Base-by-base conservation (phyloP, 306 rosid genomes). In the Quercus rubra region DNA sequence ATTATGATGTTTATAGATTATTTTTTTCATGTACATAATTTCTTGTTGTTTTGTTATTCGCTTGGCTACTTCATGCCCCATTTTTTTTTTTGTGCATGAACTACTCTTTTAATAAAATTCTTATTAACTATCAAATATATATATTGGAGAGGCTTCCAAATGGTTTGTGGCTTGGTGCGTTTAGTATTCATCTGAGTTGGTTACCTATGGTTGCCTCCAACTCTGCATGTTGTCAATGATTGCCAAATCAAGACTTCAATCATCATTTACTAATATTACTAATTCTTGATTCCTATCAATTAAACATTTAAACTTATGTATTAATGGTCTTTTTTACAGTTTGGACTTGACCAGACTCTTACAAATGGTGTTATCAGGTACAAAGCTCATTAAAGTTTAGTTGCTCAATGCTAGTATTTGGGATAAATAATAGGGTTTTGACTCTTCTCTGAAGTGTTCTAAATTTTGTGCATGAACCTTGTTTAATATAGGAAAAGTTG, bases 291-390 rank as follows among this genome's bases (percentile, higher is more conserved):
- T 30, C 5, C 33, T 30, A 30, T 4, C 33, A 30, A 30, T 4
- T 30, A 30, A 30, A 30, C 5, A 49, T 17, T 78, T 69, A 27
- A 67, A 76, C 41, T 74, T 19, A 31, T 57, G 19, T 19, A 77
- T 27, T 79, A 62, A 64, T 79, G 5, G 70, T 76, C 51, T 15
- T 80, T 64, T 85, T 21, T 83, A 90, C 93, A 95, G 99, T 93
- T 95, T 86, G 99, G 99, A 85, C 98, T 92, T 63, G 98, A 93
- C 77, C 97, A 93, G 86, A 92, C 98, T 74, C 98, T 93, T 74
- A 93, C 98, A 10, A 92, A 91, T 27, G 97, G 98, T 28, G 96
- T 88, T 85, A 92, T 93, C 81, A 93, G 99, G 99, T 95, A 89
- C 61, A 64, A 57, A 76, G 73, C 75, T 59, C 30, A 41, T 57